Evolutionary conservation across 164 flowering plant species (phyloP), one percentile per base, ranked within the genome.

Genomic region (Hamamelis virginiana): DNA sequence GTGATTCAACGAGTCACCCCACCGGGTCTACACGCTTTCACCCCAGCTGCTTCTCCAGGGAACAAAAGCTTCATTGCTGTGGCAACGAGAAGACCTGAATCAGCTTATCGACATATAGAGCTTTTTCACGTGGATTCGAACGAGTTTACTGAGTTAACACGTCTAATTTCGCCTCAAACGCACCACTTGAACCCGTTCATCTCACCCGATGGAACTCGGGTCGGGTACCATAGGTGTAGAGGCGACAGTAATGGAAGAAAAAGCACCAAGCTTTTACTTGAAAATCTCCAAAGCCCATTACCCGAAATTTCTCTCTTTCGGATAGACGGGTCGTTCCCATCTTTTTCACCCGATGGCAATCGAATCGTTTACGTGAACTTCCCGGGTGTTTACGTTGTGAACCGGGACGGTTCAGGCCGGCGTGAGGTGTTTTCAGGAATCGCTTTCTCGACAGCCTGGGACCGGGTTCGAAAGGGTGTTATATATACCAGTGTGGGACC

Each of bases 161-260:
- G 82, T 23, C 60, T 21, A 8, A 77, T 86, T 51, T 77, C 90
- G 0, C 96, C 98, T 9, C 27, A 77, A 18, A 64, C 85, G 8
- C 94, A 94, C 79, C 98, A 94, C 72, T 78, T 67, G 25, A 94
- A 90, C 79, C 98, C 98, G 66, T 94, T 91, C 69, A 41, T 91
- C 68, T 87, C 92, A 1, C 82, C 87, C 5, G 96, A 89, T 69
- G 75, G 85, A 1, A 65, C 61, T 28, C 79, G 74, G 55, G 69
- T 94, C 56, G 96, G 98, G 64, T 94, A 94, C 82, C 98, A 94
- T 73, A 77, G 71, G 46, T 91, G 96, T 67, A 76, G 91, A 59
- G 92, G 90, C 1, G 77, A 66, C 0, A 27, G 19, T 5, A 78
- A 69, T 10, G 83, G 74, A 57, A 45, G 61, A 58, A 67, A 68